A percentile compares a stretch with the other conserved stretches of the same genome.
phyloP scores from a whole-genome alignment of 1,284 basidiomycete genomes.

The Trametes hirsuta region DNA sequence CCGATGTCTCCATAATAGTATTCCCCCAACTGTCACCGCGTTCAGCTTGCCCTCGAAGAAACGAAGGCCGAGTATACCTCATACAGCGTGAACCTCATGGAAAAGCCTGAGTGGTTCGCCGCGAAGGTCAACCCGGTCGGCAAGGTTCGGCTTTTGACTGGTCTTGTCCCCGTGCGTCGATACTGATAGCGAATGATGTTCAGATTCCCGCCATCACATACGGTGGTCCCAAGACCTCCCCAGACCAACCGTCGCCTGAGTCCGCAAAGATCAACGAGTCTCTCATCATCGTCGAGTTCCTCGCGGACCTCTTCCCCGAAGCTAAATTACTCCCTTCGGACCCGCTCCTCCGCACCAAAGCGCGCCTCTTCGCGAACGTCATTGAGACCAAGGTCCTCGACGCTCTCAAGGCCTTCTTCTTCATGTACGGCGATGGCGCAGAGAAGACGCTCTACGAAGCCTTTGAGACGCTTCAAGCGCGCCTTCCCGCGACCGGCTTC shows the following conservation, averaged over 20 bases:
- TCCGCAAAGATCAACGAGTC: conserved; percentile 64
- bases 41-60: conserved; percentile 55
- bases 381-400: conserved; percentile 49
- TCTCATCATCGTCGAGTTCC: conserved; percentile 61
- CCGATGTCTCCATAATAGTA: too few relatives aligned
- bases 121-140: conserved; percentile 62
- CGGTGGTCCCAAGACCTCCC: conserved; percentile 54
- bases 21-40: too few relatives aligned
- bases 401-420: conserved; percentile 30
- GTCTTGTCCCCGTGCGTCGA: too few relatives aligned
- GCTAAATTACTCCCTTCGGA: conserved; percentile 53
- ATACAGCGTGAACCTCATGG: conserved; percentile 57
- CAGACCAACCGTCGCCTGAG: conserved; percentile 57
- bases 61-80: conserved; percentile 49
- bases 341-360: conserved; percentile 56
- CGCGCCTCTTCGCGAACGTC: conserved; percentile 61
- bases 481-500: conserved; percentile 35
- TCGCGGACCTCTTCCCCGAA: conserved; percentile 54
- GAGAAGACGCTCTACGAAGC: conserved; percentile 41
- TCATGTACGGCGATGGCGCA: conserved; percentile 41
- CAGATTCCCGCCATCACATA: conserved; percentile 57
- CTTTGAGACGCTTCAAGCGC: conserved; percentile 36
- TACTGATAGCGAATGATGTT: too few relatives aligned
- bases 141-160: conserved; percentile 44
- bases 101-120: conserved; percentile 69